phyloP scores from a whole-genome alignment of 768 basidiomycete species.

The Boletus rubescentipes region DNA sequence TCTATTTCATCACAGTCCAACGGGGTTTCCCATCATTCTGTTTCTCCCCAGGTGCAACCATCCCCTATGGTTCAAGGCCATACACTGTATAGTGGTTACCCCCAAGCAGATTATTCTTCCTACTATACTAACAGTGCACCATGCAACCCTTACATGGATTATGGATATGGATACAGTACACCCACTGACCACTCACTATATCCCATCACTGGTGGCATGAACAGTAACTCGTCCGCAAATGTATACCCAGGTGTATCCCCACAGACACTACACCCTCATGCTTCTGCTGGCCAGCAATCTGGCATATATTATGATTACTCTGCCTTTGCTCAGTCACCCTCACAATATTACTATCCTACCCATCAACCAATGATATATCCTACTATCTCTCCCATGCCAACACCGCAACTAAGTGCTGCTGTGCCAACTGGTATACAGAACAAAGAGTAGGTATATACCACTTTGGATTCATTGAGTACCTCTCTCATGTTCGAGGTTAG shows the following conservation, averaged over 20 bases:
- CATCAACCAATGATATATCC: conserved; percentile 62
- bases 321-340: conserved; percentile 45
- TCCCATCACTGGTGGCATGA: conserved; percentile 45
- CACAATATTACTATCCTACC: conserved; percentile 61
- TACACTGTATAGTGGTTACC: conserved; percentile 49
- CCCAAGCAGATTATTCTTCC: conserved; percentile 55
- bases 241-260: conserved; percentile 50
- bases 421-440: conserved; percentile 42
- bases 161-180: conserved; percentile 55
- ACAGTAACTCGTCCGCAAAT: conserved; percentile 41
- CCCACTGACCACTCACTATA: conserved; percentile 52
- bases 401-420: conserved; percentile 45
- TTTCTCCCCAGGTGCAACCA: conserved; percentile 40
- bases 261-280: conserved; percentile 43
- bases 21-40: conserved; percentile 29
- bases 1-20: conserved; percentile 29
- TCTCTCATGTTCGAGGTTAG: conserved; percentile 26
- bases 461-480: conserved; percentile 2
- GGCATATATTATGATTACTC: conserved; percentile 61
- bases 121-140: conserved; percentile 55
- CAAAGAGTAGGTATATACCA: conserved; percentile 57
- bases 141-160: conserved; percentile 54
- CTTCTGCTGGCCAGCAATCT: conserved; percentile 45
- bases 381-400: conserved; percentile 51
- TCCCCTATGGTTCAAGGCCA: conserved; percentile 46